Percentiles rank a stretch among this genome's conserved stretches.
These are phyloP conservation scores for Marsdenia floribunda DNA, from an alignment of 257 asterid species.

Conservation along the genomic window DNA sequence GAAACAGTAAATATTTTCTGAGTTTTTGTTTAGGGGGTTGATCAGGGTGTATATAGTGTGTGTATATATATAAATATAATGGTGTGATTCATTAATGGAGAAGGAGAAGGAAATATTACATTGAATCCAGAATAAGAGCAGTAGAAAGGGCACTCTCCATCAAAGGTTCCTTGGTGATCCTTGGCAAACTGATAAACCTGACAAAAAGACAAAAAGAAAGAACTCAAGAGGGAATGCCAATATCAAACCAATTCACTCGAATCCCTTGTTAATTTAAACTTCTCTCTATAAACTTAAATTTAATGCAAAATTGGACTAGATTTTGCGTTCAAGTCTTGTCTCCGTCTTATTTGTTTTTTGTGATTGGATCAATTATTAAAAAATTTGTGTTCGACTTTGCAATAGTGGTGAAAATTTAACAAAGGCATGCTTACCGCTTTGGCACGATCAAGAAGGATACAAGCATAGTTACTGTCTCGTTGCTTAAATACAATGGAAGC, in stretches of 20 bases:
- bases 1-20: neutral
- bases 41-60: too few species aligned
- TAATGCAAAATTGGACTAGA: too few species aligned
- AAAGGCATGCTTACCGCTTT: conserved; percentile 22
- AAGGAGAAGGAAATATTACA: conserved; percentile 28
- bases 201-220: conserved; percentile 1
- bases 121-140: conserved; percentile 81
- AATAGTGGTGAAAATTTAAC: too few species aligned
- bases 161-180: conserved; percentile 59
- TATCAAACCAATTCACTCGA: neutral
- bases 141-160: conserved; percentile 90
- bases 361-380: too few species aligned
- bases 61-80: too few species aligned
- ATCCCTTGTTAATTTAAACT: neutral
- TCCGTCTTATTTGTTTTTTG: too few species aligned
- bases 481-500: conserved; percentile 47
- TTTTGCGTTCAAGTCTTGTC: too few species aligned
- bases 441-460: conserved; percentile 38
- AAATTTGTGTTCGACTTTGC: too few species aligned
- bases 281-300: too few species aligned
- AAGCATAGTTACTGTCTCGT: conserved; percentile 38
- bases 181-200: conserved; percentile 65
- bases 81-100: neutral
- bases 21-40: neutral
- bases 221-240: neutral